phyloP scores from a whole-genome alignment of 129 eudicot genomes.

The Centaurea solstitialis region DNA sequence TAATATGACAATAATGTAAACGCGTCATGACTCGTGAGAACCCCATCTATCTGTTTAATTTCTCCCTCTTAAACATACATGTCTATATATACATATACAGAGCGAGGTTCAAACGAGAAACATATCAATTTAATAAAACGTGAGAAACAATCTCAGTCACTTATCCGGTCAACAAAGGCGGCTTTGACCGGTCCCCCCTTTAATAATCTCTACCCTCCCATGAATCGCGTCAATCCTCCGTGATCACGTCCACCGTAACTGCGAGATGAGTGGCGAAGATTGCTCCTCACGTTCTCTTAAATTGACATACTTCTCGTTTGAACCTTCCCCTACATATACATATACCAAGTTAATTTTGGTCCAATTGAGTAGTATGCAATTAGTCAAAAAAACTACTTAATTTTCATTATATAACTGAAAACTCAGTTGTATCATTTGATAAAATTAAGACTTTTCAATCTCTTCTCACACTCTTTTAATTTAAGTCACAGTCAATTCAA shows the following conservation, averaged over 20 bases:
- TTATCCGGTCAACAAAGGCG: too few relatives aligned
- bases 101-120: too few relatives aligned
- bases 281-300: too few relatives aligned
- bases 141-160: too few relatives aligned
- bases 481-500: background rate
- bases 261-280: too few relatives aligned
- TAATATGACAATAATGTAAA: constrained; percentile 19
- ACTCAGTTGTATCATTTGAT: background rate
- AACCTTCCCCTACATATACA: too few relatives aligned
- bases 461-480: background rate
- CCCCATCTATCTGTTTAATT: background rate
- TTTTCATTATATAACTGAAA: background rate
- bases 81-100: background rate
- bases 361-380: background rate
- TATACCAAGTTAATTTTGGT: background rate
- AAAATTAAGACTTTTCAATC: background rate
- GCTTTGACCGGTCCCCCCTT: too few relatives aligned
- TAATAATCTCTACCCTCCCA: too few relatives aligned
- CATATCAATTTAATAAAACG: too few relatives aligned
- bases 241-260: too few relatives aligned
- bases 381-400: background rate
- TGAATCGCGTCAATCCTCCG: too few relatives aligned
- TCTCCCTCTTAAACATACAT: background rate
- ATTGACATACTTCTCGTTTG: too few relatives aligned
- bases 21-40: constrained; percentile 9